Conservation (phyloP, 768 basidiomycete species). For the Lactarius trivialis region DNA sequence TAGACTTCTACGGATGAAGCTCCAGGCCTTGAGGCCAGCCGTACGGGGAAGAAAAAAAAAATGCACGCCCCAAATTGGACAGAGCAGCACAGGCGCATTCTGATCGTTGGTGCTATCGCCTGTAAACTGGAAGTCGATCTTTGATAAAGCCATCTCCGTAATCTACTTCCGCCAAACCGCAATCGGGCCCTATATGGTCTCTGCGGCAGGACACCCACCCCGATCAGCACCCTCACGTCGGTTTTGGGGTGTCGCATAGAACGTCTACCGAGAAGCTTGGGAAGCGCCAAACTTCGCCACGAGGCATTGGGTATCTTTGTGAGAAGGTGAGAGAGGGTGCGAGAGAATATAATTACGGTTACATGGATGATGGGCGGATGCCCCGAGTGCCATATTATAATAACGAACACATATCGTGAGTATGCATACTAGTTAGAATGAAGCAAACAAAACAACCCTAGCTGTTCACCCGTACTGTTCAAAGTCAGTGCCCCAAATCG, state of each 20-base stretch:
- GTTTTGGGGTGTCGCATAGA: constrained; percentile 20
- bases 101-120: neutral
- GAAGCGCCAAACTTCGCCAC: constrained; percentile 6
- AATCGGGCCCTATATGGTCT: neutral
- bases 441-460: neutral
- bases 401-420: constrained; percentile 11
- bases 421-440: constrained; percentile 1
- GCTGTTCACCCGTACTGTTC: neutral
- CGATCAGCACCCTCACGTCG: constrained; percentile 16
- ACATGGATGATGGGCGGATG: constrained; percentile 5
- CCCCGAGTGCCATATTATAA: constrained; percentile 1
- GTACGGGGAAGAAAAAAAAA: neutral
- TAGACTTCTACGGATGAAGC: neutral
- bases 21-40: constrained; percentile 5
- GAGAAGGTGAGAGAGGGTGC: neutral
- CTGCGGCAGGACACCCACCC: constrained; percentile 4
- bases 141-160: constrained; percentile 7
- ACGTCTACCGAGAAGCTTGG: constrained; percentile 10
- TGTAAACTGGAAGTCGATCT: neutral
- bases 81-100: neutral
- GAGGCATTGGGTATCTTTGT: constrained; percentile 11
- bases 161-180: neutral
- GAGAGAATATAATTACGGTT: neutral
- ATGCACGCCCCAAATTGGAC: neutral
- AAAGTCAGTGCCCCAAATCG: constrained; percentile 12